Evolutionary conservation across 2,329 filamentous ascomycete genomes (phyloP), one percentile per base, ranked within the genome.

Genomic region (Fusarium algeriense): DNA sequence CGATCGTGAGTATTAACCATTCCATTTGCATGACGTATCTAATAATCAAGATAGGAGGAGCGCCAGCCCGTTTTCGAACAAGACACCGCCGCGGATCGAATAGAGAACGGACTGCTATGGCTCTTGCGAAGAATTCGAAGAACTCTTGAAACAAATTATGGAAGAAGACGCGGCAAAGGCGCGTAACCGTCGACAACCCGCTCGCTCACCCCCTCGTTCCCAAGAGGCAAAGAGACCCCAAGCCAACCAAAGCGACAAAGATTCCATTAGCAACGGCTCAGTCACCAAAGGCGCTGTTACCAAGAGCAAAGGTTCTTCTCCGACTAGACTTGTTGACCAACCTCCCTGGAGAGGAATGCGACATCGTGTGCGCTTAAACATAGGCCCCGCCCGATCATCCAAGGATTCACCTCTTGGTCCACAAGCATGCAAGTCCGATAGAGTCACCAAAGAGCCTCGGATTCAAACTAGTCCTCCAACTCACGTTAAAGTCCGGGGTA

Each of bases 1-100:
- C 87, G 91, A 85, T 94, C 92, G 91, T 94, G 84, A 86, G 92
- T 89, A 17, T 37, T 17, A 10, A 14, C 15, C 28, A 13, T 10
- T 3, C 0, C 32, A 11, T 19, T 32, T 40, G 9, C 11, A 14
- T 26, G n/a, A 58, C 32, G 49, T 63, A 43, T 64, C 75, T 76
- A 66, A 76, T 60, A 58, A 20, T 43, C 45, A 67, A 73, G 53
- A 55, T 69, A 82, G 81, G 69, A 76, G 80, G 63, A 82, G 81
- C 66, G 76, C 81, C 41, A 82, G 81, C 67, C 81, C 81, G 19
- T 81, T 77, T 67, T 71, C 75, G 56, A 76, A 79, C 64, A 83
- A 82, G 75, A 83, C 81, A 71, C 81, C 82, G 13, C 82, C 82
- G 69, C 81, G 82, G 69, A 83, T 84, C 73, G 82, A 83, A 73